phyloP scores from a whole-genome alignment of 2,329 filamentous ascomycete species.

The Nemania sp. region DNA sequence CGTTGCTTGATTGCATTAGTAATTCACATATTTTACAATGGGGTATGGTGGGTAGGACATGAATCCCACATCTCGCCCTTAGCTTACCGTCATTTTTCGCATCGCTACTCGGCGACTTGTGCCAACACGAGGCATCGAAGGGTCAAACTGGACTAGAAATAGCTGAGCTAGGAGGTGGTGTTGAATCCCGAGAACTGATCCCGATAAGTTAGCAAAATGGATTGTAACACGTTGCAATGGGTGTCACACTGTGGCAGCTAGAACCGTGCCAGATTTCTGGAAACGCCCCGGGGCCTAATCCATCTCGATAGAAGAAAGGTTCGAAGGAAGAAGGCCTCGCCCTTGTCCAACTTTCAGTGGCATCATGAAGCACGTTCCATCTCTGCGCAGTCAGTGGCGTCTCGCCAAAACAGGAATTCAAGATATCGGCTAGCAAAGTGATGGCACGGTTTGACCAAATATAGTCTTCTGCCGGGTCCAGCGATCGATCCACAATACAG shows the following conservation, averaged over 20 bases:
- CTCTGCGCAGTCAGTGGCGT: slow-evolving; percentile 38
- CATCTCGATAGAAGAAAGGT: slow-evolving; percentile 54
- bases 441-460: slow-evolving; percentile 65
- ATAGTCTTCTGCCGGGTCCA: slow-evolving; percentile 53
- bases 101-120: slow-evolving; percentile 42
- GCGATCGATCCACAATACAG: slow-evolving; percentile 54
- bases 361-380: slow-evolving; percentile 51
- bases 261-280: slow-evolving; percentile 61
- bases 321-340: slow-evolving; percentile 55
- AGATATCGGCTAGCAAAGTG: slow-evolving; percentile 63
- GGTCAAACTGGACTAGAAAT: slow-evolving; percentile 60
- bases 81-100: slow-evolving; percentile 46
- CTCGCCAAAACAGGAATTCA: slow-evolving; percentile 64
- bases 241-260: slow-evolving; percentile 53
- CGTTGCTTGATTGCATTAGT: slow-evolving; percentile 41
- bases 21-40: too few species aligned
- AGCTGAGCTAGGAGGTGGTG: slow-evolving; percentile 62
- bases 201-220: slow-evolving; percentile 4
- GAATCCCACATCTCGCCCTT: not conserved
- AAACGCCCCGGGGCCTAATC: slow-evolving; percentile 48
- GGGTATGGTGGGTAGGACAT: too few species aligned
- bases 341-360: slow-evolving; percentile 51
- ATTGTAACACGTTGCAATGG: not conserved
- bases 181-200: slow-evolving; percentile 59
- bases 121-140: slow-evolving; percentile 55